Conservation (phyloP, 768 basidiomycete genomes). For the Mycena filopes region DNA sequence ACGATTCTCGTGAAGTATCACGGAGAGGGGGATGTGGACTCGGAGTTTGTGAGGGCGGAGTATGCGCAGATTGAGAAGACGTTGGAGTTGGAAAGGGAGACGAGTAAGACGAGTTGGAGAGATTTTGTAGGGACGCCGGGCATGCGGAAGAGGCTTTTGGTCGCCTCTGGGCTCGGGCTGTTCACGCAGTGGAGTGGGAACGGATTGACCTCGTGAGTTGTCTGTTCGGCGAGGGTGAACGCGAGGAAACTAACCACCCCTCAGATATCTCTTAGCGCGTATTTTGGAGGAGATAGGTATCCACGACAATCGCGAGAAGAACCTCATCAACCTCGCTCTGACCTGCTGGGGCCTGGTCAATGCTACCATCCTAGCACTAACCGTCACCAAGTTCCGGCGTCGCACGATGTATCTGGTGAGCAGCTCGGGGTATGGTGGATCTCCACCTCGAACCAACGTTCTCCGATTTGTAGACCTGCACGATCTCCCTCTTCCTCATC, state of each 20-base stretch:
- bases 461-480: slow-evolving; percentile 49
- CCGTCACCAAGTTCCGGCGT: slow-evolving; percentile 58
- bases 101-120: slow-evolving; percentile 56
- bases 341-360: slow-evolving; percentile 68
- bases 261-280: slow-evolving; percentile 63
- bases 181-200: slow-evolving; percentile 76
- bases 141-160: slow-evolving; percentile 62
- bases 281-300: slow-evolving; percentile 66
- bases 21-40: slow-evolving; percentile 64
- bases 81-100: slow-evolving; percentile 62
- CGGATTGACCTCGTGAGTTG: slow-evolving; percentile 52
- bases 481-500: slow-evolving; percentile 54
- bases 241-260: neutral
- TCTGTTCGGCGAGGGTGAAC: neutral
- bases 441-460: neutral
- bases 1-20: slow-evolving; percentile 66
- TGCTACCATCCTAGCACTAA: slow-evolving; percentile 61
- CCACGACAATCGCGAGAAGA: slow-evolving; percentile 59
- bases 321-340: slow-evolving; percentile 65
- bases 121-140: slow-evolving; percentile 58
- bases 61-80: slow-evolving; percentile 67
- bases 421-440: neutral
- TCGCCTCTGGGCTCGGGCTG: slow-evolving; percentile 62
- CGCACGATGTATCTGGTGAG: slow-evolving; percentile 61
- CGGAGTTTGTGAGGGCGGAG: slow-evolving; percentile 68